Evolutionary conservation across 768 basidiomycete species (phyloP), one percentile per base, ranked within the genome.

Genomic region (Tephrocybe rancida): DNA sequence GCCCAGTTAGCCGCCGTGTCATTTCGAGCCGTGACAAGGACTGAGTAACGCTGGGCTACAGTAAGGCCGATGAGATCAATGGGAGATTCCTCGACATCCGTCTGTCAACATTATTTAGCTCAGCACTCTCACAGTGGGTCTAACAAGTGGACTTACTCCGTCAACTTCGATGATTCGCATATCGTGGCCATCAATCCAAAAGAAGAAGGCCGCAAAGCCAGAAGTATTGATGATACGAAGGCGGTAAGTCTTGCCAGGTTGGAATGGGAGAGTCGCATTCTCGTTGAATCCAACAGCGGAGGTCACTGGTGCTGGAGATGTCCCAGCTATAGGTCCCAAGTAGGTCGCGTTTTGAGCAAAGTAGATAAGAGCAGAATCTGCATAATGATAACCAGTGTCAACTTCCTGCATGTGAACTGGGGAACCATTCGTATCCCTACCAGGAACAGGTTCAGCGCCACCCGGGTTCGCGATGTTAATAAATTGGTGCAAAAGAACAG

Each of bases 31-130:
- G 87, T 88, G 48, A 99, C 92, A 27, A 98, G 84, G 35, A 99
- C 76, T 0, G 95, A 95, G 70, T 96, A 97, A 18, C 96, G 85
- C 69, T 98, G 96, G 0, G 95, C 95, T 26, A 89, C 93, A 13
- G 92, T 79, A 52, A 98, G 52, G 38, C 83, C 79, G 45, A 98
- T 62, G 32, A 88, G 68, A 65, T 92, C 88, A 57, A 86, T 86
- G 0, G 86, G 79, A 35, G 73, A 88, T 56, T 87, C 85, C 64
- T 90, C 79, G 2, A 86, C 78, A 72, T 98, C 96, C 0, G 83
- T 89, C 85, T 90, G 39, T 48, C 22, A 43, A n/a, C n/a, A n/a
- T n/a, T n/a, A n/a, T n/a, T n/a, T n/a, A n/a, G n/a, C n/a, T n/a
- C n/a, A n/a, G n/a, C n/a, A n/a, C 11, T 5, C 24, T 10, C 1